Conservation (phyloP, 192 early-diverging fungal species). For the Coemansia aciculifera region DNA sequence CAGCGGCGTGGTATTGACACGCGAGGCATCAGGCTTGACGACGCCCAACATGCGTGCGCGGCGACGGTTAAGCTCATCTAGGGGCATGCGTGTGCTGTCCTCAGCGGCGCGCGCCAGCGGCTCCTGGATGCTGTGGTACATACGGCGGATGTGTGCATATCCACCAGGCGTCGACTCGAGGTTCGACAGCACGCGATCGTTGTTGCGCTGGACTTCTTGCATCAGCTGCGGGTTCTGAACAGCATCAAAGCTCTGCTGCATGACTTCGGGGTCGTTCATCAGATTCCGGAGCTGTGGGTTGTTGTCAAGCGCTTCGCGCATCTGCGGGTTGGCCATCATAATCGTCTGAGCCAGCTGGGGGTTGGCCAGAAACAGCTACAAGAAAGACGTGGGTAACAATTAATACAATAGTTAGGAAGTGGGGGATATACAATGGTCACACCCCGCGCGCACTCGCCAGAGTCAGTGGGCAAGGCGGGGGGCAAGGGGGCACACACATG, state of each 20-base stretch:
- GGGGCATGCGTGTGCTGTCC: constrained; percentile 24
- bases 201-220: constrained; percentile 57
- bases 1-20: constrained; percentile 48
- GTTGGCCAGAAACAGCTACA: constrained; percentile 40
- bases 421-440: background rate
- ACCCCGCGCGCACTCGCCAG: background rate
- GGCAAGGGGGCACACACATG: background rate
- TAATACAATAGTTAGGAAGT: background rate
- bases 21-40: constrained; percentile 28
- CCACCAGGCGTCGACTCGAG: constrained; percentile 56
- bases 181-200: constrained; percentile 57
- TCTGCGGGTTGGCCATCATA: constrained; percentile 51
- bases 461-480: constrained; percentile 1
- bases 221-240: constrained; percentile 52
- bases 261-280: constrained; percentile 44
- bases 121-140: constrained; percentile 54
- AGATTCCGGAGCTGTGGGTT: constrained; percentile 55
- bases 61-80: constrained; percentile 47
- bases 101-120: constrained; percentile 35
- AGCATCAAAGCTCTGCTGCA: constrained; percentile 47
- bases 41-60: constrained; percentile 47
- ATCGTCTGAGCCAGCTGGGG: constrained; percentile 38
- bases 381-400: background rate
- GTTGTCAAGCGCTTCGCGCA: constrained; percentile 44
- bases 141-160: constrained; percentile 48